Evolutionary conservation across 495 filamentous ascomycete species (phyloP).

Genomic region (Penicillium alfredii): DNA sequence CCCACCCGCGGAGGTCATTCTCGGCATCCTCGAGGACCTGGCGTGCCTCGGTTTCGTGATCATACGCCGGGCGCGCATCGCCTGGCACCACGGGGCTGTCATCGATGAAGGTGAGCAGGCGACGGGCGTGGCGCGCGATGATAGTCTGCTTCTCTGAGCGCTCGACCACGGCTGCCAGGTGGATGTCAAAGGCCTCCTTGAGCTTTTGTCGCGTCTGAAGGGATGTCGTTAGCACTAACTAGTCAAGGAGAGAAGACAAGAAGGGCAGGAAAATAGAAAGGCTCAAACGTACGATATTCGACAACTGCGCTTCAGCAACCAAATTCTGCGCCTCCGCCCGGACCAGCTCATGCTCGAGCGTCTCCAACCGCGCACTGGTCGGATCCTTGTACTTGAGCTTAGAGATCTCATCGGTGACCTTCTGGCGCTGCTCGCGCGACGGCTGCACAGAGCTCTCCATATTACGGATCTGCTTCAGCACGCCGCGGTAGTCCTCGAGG

Average conservation of each 20-base stretch:
- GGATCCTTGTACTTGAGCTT: constrained; percentile 88
- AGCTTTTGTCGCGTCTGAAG: constrained; percentile 80
- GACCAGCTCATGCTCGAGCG: constrained; percentile 91
- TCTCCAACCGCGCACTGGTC: constrained; percentile 63
- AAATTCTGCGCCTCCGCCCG: constrained; percentile 90
- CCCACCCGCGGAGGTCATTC: constrained; percentile 74
- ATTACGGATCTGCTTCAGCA: constrained; percentile 86
- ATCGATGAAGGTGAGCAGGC: constrained; percentile 82
- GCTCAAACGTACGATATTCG: constrained; percentile 63
- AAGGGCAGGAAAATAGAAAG: background rate
- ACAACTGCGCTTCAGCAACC: constrained; percentile 94
- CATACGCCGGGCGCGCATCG: constrained; percentile 62
- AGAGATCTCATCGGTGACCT: constrained; percentile 84
- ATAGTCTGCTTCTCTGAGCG: constrained; percentile 94
- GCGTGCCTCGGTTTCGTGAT: constrained; percentile 56
- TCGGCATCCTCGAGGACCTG: constrained; percentile 92
- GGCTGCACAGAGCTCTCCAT: constrained; percentile 93
- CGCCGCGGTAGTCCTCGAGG: constrained; percentile 70
- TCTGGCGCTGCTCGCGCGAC: constrained; percentile 72
- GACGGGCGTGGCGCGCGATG: constrained; percentile 80
- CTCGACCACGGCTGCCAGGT: constrained; percentile 84
- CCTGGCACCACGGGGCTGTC: constrained; percentile 87
- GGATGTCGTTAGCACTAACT: constrained; percentile 10
- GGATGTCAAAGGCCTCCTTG: constrained; percentile 84
- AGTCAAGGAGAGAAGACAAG: too few species aligned